Evolutionary conservation across 768 basidiomycete species (phyloP).

Genomic region (Hysterangium stoloniferum): DNA sequence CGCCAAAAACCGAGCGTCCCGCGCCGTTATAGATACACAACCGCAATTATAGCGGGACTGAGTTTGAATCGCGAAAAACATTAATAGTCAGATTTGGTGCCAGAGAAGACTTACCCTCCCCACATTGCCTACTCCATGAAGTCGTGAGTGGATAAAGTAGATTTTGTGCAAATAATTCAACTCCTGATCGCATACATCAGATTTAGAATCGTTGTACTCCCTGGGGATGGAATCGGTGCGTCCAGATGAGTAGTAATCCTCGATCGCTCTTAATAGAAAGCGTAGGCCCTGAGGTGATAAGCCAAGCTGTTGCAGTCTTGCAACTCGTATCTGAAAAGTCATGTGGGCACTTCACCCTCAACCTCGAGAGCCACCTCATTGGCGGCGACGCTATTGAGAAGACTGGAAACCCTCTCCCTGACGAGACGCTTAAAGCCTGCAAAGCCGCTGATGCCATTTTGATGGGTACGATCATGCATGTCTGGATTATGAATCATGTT

Average conservation of each 20-base stretch:
- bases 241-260: background rate
- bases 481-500: background rate
- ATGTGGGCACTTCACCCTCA: slow-evolving; percentile 53
- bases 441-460: slow-evolving; percentile 91
- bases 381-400: slow-evolving; percentile 93
- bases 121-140: background rate
- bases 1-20: no score
- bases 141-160: background rate
- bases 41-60: no score
- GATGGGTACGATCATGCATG: slow-evolving; percentile 53
- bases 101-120: background rate
- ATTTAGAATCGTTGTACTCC: slow-evolving; percentile 81
- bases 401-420: slow-evolving; percentile 76
- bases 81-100: no score
- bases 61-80: no score
- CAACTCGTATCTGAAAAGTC: slow-evolving; percentile 58
- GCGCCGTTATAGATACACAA: no score
- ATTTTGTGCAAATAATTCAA: background rate
- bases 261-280: background rate
- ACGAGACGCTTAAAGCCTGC: slow-evolving; percentile 80
- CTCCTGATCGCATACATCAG: slow-evolving; percentile 31
- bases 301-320: slow-evolving; percentile 78
- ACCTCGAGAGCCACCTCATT: slow-evolving; percentile 70
- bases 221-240: slow-evolving; percentile 96
- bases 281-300: slow-evolving; percentile 84